phyloP scores from a whole-genome alignment of 208 protist genomes.

The Trypanosomatidae sp. region DNA sequence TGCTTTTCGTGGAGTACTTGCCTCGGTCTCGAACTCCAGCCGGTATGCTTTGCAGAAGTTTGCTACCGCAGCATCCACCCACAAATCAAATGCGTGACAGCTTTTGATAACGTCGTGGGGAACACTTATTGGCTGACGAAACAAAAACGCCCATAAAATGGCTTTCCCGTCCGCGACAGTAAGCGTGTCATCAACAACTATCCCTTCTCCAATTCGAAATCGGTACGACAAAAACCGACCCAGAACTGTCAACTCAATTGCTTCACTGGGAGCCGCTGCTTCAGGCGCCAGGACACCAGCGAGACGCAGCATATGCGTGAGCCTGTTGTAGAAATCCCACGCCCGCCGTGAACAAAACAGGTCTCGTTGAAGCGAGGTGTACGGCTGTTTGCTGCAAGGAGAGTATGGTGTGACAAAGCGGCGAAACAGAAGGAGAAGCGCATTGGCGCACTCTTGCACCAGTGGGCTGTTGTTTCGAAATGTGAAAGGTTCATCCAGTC shows the following conservation, averaged over 20 bases:
- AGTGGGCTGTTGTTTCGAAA: background rate
- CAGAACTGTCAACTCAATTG: slow-evolving; percentile 48
- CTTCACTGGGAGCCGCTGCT: slow-evolving; percentile 14
- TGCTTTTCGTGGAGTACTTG: slow-evolving; percentile 8
- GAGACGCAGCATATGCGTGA: slow-evolving; percentile 34
- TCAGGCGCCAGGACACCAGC: slow-evolving; percentile 31
- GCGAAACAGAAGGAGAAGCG: slow-evolving; percentile 68
- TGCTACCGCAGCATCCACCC: slow-evolving; percentile 39
- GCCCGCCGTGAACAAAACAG: slow-evolving; percentile 44
- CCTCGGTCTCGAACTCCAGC: slow-evolving; percentile 38
- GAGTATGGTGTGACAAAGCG: slow-evolving; percentile 55
- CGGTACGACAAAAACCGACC: slow-evolving; percentile 63
- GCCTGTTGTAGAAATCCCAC: slow-evolving; percentile 34
- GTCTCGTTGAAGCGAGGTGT: slow-evolving; percentile 34
- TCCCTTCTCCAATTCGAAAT: slow-evolving; percentile 39
- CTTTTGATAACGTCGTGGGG: slow-evolving; percentile 25
- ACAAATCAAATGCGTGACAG: slow-evolving; percentile 44
- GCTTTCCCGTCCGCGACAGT: slow-evolving; percentile 61
- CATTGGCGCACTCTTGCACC: slow-evolving; percentile 18
- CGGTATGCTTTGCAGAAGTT: slow-evolving; percentile 42
- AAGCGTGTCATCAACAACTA: slow-evolving; percentile 15
- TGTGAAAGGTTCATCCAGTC: background rate
- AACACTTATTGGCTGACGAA: slow-evolving; percentile 44
- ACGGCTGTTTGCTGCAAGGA: slow-evolving; percentile 44
- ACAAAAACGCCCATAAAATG: slow-evolving; percentile 70